These are phyloP conservation scores for Ceratobasidium sp. DNA, from an alignment of 1,284 basidiomycete species.

Conservation along the genomic window DNA sequence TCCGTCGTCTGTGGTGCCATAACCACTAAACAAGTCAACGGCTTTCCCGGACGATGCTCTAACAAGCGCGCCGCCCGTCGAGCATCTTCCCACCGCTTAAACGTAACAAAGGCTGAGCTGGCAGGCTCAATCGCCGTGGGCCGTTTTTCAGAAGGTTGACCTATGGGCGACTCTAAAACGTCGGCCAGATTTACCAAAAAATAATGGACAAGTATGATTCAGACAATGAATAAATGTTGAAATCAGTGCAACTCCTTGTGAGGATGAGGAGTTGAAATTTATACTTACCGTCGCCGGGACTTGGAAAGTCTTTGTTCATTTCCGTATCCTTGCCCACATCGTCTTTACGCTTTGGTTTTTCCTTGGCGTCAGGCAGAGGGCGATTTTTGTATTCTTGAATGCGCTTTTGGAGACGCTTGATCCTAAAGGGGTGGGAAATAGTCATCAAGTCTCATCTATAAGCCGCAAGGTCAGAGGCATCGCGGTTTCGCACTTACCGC, in stretches of 20 bases:
- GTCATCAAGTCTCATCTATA: not conserved
- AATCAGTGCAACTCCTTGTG: too few relatives aligned
- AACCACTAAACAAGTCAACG: constrained; percentile 52
- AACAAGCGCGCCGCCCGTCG: constrained; percentile 54
- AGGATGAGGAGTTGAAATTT: not conserved
- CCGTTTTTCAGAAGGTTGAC: constrained; percentile 69
- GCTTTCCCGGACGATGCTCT: constrained; percentile 55
- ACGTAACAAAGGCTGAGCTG: constrained; percentile 60
- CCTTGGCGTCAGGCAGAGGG: constrained; percentile 31
- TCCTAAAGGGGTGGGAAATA: not conserved
- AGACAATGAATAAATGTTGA: not conserved
- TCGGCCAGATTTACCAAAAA: not conserved
- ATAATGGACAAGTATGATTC: not conserved
- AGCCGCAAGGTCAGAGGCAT: not conserved
- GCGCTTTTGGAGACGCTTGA: constrained; percentile 14
- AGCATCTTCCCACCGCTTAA: constrained; percentile 56
- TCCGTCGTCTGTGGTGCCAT: constrained; percentile 59
- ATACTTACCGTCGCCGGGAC: constrained; percentile 3
- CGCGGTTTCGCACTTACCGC: not conserved
- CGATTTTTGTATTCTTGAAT: constrained; percentile 23
- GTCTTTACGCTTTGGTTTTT: not conserved
- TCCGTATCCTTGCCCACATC: not conserved
- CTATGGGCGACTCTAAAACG: not conserved
- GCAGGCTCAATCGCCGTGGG: constrained; percentile 54
- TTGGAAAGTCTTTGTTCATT: not conserved